These are phyloP conservation scores for Eucalyptus guilfoylei DNA, from an alignment of 345 rosid genomes.

Conservation along the genomic window DNA sequence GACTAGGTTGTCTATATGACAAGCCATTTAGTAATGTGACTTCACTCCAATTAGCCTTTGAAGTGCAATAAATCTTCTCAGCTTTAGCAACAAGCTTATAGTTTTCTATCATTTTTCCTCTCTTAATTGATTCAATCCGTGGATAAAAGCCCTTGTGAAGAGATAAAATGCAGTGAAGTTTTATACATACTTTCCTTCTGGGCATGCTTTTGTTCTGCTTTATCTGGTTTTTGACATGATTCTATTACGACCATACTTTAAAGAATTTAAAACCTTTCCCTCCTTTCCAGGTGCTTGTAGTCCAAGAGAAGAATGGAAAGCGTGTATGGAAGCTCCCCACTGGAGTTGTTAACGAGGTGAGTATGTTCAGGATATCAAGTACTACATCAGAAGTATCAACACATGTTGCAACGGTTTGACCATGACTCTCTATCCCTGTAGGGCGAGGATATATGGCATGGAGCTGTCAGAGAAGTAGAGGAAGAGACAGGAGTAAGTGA, in stretches of 20 bases:
- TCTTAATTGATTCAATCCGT: background rate
- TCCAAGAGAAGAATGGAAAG: slow-evolving; percentile 53
- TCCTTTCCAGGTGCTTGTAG: slow-evolving; percentile 56
- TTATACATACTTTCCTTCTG: background rate
- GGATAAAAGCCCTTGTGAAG: background rate
- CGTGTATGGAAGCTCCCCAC: slow-evolving; percentile 81
- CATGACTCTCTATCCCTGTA: slow-evolving; percentile 2
- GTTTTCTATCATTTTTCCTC: background rate
- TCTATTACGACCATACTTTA: background rate
- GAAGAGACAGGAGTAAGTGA: slow-evolving; percentile 85
- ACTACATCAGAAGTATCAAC: background rate
- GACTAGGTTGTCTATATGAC: background rate
- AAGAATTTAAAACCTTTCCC: background rate
- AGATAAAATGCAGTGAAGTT: background rate
- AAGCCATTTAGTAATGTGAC: background rate
- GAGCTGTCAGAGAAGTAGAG: slow-evolving; percentile 62
- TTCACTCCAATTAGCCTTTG: background rate
- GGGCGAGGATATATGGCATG: slow-evolving; percentile 69
- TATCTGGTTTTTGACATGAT: background rate
- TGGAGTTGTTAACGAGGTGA: slow-evolving; percentile 67
- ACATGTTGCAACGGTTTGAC: background rate
- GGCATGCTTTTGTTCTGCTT: background rate
- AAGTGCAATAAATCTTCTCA: background rate
- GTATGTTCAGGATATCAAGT: background rate
- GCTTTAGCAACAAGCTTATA: background rate